Conservation (phyloP, 140 eudicot genomes). For the Oenanthe javanica region DNA sequence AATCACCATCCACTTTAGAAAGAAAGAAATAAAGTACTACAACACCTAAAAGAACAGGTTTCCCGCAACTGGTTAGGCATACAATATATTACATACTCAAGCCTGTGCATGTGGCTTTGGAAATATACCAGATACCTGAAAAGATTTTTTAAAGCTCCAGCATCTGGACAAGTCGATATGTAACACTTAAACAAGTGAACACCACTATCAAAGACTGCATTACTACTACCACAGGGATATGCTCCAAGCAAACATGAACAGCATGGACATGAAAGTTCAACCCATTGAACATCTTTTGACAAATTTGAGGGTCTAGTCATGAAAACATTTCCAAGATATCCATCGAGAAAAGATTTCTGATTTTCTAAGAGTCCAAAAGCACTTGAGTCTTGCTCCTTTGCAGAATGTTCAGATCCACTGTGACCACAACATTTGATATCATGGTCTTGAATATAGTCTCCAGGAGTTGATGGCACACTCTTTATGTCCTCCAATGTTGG, state of each 20-base stretch:
- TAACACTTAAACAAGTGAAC: slow-evolving; percentile 74
- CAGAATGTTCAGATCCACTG: slow-evolving; percentile 19
- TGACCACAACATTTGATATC: slow-evolving; percentile 33
- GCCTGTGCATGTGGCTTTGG: not conserved
- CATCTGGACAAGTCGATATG: slow-evolving; percentile 61
- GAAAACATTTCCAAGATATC: slow-evolving; percentile 74
- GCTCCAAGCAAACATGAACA: slow-evolving; percentile 83
- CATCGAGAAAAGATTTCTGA: slow-evolving; percentile 65
- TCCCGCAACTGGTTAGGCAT: not conserved
- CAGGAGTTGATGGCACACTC: slow-evolving; percentile 7
- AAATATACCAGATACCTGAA: slow-evolving; percentile 39
- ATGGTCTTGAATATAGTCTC: slow-evolving; percentile 10
- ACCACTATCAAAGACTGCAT: slow-evolving; percentile 38
- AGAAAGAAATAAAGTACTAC: not conserved
- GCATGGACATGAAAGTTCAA: slow-evolving; percentile 56
- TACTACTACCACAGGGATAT: slow-evolving; percentile 48
- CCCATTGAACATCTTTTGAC: slow-evolving; percentile 75
- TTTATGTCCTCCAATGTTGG: slow-evolving; percentile 20
- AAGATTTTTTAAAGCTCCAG: slow-evolving; percentile 35
- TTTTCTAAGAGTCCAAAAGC: slow-evolving; percentile 35
- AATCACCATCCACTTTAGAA: not conserved
- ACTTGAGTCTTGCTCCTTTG: slow-evolving; percentile 20
- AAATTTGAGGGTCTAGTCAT: slow-evolving; percentile 59
- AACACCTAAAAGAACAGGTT: not conserved
- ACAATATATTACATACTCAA: not conserved